phyloP scores from a whole-genome alignment of 495 filamentous ascomycete species.

The Sordaria brevicollis region DNA sequence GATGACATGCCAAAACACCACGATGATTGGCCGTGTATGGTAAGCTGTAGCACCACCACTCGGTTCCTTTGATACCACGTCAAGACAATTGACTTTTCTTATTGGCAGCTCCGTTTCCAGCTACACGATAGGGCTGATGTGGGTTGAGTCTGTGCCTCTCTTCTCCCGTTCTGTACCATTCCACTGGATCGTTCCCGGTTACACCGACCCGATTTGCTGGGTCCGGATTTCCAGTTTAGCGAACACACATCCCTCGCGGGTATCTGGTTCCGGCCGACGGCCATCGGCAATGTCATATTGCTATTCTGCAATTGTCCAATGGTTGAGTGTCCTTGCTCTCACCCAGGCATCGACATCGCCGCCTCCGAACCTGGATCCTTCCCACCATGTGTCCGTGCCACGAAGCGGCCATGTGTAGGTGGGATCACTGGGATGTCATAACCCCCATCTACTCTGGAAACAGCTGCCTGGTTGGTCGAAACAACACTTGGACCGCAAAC shows the following conservation, averaged over 20 bases:
- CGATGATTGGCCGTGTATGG: background rate
- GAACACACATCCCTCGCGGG: background rate
- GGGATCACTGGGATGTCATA: too few relatives aligned
- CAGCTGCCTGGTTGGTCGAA: background rate
- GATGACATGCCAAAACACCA: background rate
- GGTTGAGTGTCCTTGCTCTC: background rate
- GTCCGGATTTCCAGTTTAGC: background rate
- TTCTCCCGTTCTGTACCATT: background rate
- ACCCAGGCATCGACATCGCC: background rate
- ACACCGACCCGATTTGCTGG: background rate
- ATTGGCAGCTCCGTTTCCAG: background rate
- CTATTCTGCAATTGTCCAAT: background rate
- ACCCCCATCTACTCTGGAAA: background rate
- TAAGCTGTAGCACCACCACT: background rate
- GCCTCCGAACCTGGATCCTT: background rate
- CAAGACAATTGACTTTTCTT: background rate
- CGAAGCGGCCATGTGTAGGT: background rate
- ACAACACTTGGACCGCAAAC: background rate
- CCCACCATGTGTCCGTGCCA: background rate
- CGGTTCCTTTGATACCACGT: background rate
- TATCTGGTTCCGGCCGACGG: background rate
- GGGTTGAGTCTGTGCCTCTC: background rate
- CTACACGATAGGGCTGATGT: background rate
- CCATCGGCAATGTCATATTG: background rate
- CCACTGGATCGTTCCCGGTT: background rate